Evolutionary conservation across 108 stramenopile species (phyloP).

Genomic region (Pseudonitzschia delicatissima): DNA sequence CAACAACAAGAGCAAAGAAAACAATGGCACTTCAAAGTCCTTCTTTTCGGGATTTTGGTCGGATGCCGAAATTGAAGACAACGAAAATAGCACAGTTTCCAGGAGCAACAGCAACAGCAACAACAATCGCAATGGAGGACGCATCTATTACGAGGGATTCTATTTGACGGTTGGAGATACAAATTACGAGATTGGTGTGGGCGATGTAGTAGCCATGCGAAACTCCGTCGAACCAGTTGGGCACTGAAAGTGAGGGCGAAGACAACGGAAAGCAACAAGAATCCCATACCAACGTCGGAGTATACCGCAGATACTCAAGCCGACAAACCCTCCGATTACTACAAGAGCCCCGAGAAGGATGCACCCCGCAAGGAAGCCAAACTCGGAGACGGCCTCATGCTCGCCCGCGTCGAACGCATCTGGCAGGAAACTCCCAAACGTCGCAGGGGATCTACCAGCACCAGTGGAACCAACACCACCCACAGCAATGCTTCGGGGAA

Average conservation of each 20-base stretch:
- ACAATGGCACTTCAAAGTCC: not conserved
- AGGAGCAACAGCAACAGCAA: not conserved
- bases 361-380: slow-evolving; percentile 24
- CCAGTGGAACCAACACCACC: slow-evolving; percentile 15
- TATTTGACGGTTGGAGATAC: slow-evolving; percentile 24
- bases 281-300: not conserved
- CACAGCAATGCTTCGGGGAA: no score
- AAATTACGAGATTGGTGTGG: slow-evolving; percentile 34
- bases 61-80: slow-evolving; percentile 4
- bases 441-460: not conserved
- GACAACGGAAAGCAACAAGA: not conserved
- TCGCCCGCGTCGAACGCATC: slow-evolving; percentile 61
- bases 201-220: slow-evolving; percentile 52
- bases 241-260: not conserved
- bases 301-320: not conserved
- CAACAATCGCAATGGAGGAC: not conserved
- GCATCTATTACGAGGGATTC: slow-evolving; percentile 18
- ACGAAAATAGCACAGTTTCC: not conserved
- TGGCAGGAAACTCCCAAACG: slow-evolving; percentile 40
- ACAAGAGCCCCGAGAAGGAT: not conserved
- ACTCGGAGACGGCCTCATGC: slow-evolving; percentile 43
- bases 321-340: not conserved
- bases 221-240: slow-evolving; percentile 16
- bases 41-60: slow-evolving; percentile 17
- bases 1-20: not conserved